Evolutionary conservation across 2,329 filamentous ascomycete species (phyloP).

Genomic region (Mollisia scopiformis): DNA sequence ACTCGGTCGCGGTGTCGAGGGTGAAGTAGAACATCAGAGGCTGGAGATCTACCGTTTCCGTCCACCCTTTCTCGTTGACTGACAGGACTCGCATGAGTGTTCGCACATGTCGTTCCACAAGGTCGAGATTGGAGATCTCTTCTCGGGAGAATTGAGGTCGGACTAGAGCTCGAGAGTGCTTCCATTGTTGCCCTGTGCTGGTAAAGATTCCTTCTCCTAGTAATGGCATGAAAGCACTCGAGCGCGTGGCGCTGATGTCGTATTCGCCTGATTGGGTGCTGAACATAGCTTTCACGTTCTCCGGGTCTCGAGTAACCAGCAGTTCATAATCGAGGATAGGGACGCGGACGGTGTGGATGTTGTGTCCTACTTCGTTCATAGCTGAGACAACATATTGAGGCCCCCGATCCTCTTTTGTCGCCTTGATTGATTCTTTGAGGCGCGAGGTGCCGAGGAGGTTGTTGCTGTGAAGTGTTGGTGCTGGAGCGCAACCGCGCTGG

Average conservation of each 20-base stretch:
- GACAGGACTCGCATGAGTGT: slow-evolving; percentile 16
- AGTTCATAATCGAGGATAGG: slow-evolving; percentile 43
- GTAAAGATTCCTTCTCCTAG: slow-evolving; percentile 32
- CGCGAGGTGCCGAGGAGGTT: slow-evolving; percentile 38
- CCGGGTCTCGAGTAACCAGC: slow-evolving; percentile 40
- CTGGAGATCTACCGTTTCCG: slow-evolving; percentile 59
- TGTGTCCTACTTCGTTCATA: slow-evolving; percentile 34
- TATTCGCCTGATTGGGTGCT: slow-evolving; percentile 35
- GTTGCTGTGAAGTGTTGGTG: slow-evolving; percentile 36
- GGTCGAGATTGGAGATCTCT: slow-evolving; percentile 47
- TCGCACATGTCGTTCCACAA: slow-evolving; percentile 46
- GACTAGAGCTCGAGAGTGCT: slow-evolving; percentile 44
- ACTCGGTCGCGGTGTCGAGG: slow-evolving; percentile 64
- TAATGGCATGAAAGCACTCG: slow-evolving; percentile 36
- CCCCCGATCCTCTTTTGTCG: slow-evolving; percentile 38
- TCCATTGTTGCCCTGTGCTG: slow-evolving; percentile 24
- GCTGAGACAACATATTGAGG: slow-evolving; percentile 38
- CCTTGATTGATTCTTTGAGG: slow-evolving; percentile 38
- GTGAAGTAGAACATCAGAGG: slow-evolving; percentile 67
- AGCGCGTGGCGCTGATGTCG: slow-evolving; percentile 39
- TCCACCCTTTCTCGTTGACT: slow-evolving; percentile 24
- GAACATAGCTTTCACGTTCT: slow-evolving; percentile 39
- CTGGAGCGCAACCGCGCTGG: slow-evolving; percentile 35
- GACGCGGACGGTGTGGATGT: slow-evolving; percentile 39
- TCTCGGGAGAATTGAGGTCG: slow-evolving; percentile 45